A percentile compares a stretch with the other conserved stretches of the same genome.
Evolutionary conservation across 2,329 filamentous ascomycete genomes (phyloP).

Genomic region (Aaosphaeria pasadenensis): DNA sequence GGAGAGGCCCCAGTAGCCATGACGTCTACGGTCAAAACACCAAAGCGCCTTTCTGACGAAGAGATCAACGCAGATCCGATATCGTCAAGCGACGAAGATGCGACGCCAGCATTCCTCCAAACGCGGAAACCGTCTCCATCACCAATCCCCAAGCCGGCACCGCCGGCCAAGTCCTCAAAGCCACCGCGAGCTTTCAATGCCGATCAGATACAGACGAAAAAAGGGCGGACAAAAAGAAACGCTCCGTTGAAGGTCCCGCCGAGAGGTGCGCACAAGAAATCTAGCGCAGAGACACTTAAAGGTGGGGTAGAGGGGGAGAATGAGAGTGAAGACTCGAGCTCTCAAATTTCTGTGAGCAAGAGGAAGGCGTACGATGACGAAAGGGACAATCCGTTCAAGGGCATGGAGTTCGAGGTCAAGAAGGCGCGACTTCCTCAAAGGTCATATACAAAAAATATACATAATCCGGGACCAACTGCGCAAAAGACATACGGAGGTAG

Average conservation of each 20-base stretch:
- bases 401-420: no score
- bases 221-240: neutral
- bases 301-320: constrained; percentile 10
- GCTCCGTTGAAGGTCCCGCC: neutral
- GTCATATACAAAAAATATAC: no score
- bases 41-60: constrained; percentile 1
- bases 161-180: neutral
- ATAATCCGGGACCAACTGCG: no score
- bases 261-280: neutral
- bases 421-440: no score
- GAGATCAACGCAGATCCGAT: constrained; percentile 18
- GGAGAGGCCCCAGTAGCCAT: constrained; percentile 8
- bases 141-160: neutral
- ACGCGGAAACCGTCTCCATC: neutral
- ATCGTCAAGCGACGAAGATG: constrained; percentile 13
- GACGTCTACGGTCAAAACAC: neutral
- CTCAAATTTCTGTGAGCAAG: neutral
- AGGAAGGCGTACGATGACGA: neutral
- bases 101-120: no score
- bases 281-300: neutral
- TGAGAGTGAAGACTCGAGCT: constrained; percentile 8
- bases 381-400: no score
- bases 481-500: no score
- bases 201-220: neutral
- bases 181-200: neutral